Conservation (phyloP, 768 basidiomycete species). For the Rhizopogon rudus region DNA sequence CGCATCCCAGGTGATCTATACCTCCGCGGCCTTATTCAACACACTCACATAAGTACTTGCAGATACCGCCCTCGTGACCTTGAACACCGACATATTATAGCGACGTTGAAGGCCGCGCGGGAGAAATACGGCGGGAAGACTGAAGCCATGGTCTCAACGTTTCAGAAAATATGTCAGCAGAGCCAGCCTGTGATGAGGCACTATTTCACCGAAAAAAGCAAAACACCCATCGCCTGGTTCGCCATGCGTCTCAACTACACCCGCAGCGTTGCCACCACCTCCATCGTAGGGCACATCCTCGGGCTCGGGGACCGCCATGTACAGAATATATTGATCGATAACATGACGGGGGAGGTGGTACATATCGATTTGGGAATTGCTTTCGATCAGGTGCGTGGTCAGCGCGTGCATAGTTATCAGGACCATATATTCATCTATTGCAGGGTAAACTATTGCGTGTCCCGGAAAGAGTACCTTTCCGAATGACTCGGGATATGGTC, state of each 20-base stretch:
- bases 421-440: not conserved
- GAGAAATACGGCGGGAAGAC: constrained; percentile 23
- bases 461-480: constrained; percentile 91
- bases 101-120: constrained; percentile 27
- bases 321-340: constrained; percentile 89
- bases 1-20: constrained; percentile 54
- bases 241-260: constrained; percentile 85
- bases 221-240: constrained; percentile 88
- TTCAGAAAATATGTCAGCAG: constrained; percentile 31
- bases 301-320: constrained; percentile 92
- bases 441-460: constrained; percentile 77
- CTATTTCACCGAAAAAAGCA: constrained; percentile 89
- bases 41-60: not conserved
- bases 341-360: constrained; percentile 76
- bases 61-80: constrained; percentile 70
- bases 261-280: constrained; percentile 88
- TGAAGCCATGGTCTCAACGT: constrained; percentile 30
- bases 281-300: constrained; percentile 89
- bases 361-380: constrained; percentile 97
- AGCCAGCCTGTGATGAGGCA: constrained; percentile 90
- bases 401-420: not conserved
- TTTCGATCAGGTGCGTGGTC: constrained; percentile 73
- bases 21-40: not conserved
- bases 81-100: constrained; percentile 25
- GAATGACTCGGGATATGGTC: constrained; percentile 89